phyloP scores from a whole-genome alignment of 78 protist species.

The Cavenderia fasciculata region DNA sequence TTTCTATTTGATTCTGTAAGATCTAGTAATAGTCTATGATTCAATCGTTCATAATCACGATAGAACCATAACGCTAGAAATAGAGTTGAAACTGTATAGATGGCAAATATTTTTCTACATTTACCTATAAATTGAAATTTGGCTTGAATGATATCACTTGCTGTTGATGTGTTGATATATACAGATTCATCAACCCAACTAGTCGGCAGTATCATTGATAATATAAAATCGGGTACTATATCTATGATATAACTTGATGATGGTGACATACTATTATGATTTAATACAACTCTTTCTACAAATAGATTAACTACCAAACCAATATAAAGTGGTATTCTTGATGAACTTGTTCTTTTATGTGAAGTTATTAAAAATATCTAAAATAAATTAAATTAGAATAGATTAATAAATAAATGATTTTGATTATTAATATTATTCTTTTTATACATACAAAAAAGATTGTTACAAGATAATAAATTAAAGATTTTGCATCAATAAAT shows the following conservation, averaged over 20 bases:
- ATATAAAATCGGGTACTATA: neutral
- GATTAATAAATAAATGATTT: neutral
- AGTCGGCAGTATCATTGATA: too few species aligned
- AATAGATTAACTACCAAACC: constrained; percentile 5
- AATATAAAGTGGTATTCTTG: constrained; percentile 49
- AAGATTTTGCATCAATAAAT: constrained; percentile 61
- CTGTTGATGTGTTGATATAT: neutral
- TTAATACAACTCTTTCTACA: constrained; percentile 2
- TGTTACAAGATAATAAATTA: constrained; percentile 8
- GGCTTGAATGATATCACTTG: neutral
- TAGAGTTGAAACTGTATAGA: neutral
- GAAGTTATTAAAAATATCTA: constrained; percentile 36
- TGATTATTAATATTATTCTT: neutral
- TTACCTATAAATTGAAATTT: neutral
- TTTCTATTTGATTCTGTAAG: neutral
- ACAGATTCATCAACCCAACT: neutral
- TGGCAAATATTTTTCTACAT: neutral
- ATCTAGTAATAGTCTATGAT: constrained; percentile 11
- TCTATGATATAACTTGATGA: neutral
- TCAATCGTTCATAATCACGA: constrained; percentile 39
- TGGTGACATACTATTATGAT: neutral
- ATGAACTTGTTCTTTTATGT: constrained; percentile 4
- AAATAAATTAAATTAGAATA: neutral
- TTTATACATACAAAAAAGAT: constrained; percentile 9
- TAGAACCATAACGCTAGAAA: constrained; percentile 26